Evolutionary conservation across 2,329 filamentous ascomycete genomes (phyloP).

Genomic region (Pseudogymnoascus verrucosus): DNA sequence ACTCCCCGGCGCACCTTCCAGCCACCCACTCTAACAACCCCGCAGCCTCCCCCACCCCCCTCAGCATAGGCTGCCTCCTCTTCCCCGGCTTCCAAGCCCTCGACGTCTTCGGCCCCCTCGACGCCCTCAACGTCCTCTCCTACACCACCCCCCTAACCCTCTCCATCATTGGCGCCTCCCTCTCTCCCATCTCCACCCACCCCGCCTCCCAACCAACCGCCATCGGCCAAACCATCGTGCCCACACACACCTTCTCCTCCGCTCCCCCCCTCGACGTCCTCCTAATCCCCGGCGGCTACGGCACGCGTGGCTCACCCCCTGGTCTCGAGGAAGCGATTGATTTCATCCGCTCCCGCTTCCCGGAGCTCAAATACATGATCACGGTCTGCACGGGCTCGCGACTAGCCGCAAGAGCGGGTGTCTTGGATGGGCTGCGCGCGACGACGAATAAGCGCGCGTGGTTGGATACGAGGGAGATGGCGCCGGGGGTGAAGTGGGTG

Average conservation of each 20-base stretch:
- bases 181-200: conserved; percentile 24
- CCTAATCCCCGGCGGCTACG: conserved; percentile 56
- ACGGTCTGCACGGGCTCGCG: conserved; percentile 60
- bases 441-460: conserved; percentile 61
- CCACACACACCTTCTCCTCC: conserved; percentile 47
- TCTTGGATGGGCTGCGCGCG: conserved; percentile 51
- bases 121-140: conserved; percentile 14
- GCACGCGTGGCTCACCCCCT: conserved; percentile 32
- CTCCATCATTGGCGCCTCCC: conserved; percentile 25
- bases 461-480: conserved; percentile 37
- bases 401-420: conserved; percentile 48
- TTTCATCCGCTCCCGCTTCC: conserved; percentile 38
- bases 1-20: neutral
- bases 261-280: conserved; percentile 47
- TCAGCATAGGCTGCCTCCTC: conserved; percentile 21
- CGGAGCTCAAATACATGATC: conserved; percentile 46
- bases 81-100: conserved; percentile 36
- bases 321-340: conserved; percentile 31
- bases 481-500: conserved; percentile 51
- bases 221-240: conserved; percentile 33
- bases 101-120: neutral
- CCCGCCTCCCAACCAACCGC: neutral
- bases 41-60: neutral
- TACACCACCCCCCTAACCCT: conserved; percentile 22
- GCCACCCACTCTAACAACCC: neutral